A percentile compares a stretch with the other conserved stretches of the same genome.
phyloP scores from a whole-genome alignment of 495 filamentous ascomycete genomes.

The Penicillium bialowiezense region DNA sequence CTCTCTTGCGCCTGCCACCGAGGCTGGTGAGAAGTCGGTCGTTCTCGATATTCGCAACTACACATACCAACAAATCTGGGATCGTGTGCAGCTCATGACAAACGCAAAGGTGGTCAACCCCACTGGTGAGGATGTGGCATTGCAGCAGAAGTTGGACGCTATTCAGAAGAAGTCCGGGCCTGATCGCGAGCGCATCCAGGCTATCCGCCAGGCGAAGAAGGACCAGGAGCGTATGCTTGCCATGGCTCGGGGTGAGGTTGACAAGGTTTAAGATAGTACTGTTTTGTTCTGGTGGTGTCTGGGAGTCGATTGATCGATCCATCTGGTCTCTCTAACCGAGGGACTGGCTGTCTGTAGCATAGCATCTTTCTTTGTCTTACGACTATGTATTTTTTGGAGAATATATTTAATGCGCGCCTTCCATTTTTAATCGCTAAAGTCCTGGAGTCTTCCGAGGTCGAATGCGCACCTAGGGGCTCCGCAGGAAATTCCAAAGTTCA shows the following conservation, averaged over 20 bases:
- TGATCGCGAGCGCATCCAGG: conserved; percentile 55
- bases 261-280: conserved; percentile 30
- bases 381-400: conserved; percentile 18
- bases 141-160: conserved; percentile 59
- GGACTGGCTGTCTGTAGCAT: conserved; percentile 37
- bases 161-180: conserved; percentile 46
- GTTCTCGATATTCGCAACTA: conserved; percentile 36
- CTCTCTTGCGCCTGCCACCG: conserved; percentile 34
- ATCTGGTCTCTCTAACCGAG: conserved; percentile 9
- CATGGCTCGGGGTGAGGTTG: conserved; percentile 50
- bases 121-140: conserved; percentile 56
- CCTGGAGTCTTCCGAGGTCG: background rate
- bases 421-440: background rate
- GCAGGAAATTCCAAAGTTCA: too few species aligned
- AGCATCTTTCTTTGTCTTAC: conserved; percentile 30
- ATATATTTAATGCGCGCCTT: conserved; percentile 15
- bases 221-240: conserved; percentile 63
- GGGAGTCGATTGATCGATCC: conserved; percentile 12
- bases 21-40: conserved; percentile 30
- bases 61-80: conserved; percentile 58
- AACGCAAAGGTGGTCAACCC: conserved; percentile 59
- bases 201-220: conserved; percentile 56
- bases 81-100: conserved; percentile 64
- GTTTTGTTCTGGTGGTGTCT: conserved; percentile 11
- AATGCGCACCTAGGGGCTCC: too few species aligned